phyloP scores from a whole-genome alignment of 2,329 filamentous ascomycete species.

The Alternaria rosae region DNA sequence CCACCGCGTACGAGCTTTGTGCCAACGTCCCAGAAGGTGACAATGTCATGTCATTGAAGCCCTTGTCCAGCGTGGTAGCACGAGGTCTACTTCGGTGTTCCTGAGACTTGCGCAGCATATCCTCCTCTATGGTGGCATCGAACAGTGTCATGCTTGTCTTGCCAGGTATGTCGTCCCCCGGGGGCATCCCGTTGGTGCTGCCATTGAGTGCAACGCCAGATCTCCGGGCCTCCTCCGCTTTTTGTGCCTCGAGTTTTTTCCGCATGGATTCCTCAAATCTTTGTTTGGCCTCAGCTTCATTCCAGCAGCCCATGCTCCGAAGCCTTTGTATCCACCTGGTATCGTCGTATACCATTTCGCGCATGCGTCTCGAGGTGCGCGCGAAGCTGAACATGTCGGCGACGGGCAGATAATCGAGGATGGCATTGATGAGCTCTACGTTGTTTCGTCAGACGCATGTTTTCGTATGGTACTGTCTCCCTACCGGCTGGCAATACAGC shows the following conservation, averaged over 20 bases:
- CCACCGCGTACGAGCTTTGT: conserved; percentile 47
- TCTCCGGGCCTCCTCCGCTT: conserved; percentile 50
- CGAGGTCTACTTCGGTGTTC: conserved; percentile 40
- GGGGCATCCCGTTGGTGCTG: conserved; percentile 47
- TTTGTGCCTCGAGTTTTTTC: conserved; percentile 64
- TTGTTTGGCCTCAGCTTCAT: conserved; percentile 83
- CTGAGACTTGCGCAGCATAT: conserved; percentile 57
- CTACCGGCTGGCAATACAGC: conserved; percentile 82
- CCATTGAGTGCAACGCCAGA: conserved; percentile 45
- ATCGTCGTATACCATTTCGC: conserved; percentile 99
- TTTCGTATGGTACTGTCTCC: not conserved
- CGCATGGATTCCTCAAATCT: conserved; percentile 75
- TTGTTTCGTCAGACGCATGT: conserved; percentile 3
- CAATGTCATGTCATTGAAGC: conserved; percentile 80
- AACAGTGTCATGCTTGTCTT: conserved; percentile 70
- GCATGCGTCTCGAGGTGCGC: conserved; percentile 81
- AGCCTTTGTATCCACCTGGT: conserved; percentile 90
- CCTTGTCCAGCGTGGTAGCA: conserved; percentile 62
- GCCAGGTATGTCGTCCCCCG: conserved; percentile 38
- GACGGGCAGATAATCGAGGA: conserved; percentile 88
- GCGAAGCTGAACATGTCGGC: conserved; percentile 86
- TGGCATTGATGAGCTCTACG: conserved; percentile 82
- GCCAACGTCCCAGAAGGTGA: conserved; percentile 41
- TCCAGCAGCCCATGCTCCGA: conserved; percentile 89
- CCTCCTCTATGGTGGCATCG: conserved; percentile 74